phyloP scores from a whole-genome alignment of 371 early-diverging fungal genomes.

The Smittium culicis region DNA sequence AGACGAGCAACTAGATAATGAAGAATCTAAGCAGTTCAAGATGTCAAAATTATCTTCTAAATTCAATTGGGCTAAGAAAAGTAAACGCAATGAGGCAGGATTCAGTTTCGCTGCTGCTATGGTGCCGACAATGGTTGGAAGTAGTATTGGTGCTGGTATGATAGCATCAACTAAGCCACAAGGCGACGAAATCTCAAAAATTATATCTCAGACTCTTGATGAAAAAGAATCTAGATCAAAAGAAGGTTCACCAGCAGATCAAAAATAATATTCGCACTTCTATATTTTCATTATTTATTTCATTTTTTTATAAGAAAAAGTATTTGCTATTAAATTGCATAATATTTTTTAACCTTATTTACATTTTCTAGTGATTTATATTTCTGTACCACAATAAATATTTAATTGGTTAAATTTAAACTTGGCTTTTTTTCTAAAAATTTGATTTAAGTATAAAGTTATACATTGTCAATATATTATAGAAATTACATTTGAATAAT shows the following conservation, averaged over 20 bases:
- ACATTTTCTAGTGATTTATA: too few species aligned
- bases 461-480: too few species aligned
- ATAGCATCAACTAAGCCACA: conserved; percentile 27
- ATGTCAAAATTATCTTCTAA: conserved; percentile 1
- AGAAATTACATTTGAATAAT: too few species aligned
- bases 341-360: too few species aligned
- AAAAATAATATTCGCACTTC: too few species aligned
- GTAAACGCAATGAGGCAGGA: conserved; percentile 9
- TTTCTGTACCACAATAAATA: too few species aligned
- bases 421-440: too few species aligned
- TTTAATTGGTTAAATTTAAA: too few species aligned
- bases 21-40: background rate
- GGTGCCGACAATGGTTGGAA: conserved; percentile 46
- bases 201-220: background rate
- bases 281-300: too few species aligned
- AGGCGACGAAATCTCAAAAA: conserved; percentile 2
- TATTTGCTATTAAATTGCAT: too few species aligned
- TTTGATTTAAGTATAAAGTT: too few species aligned
- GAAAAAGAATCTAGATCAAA: background rate
- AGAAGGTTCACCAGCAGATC: background rate
- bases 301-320: too few species aligned
- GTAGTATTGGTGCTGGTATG: conserved; percentile 45
- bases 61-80: conserved; percentile 16
- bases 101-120: conserved; percentile 39
- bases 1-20: background rate